Conservation (phyloP, 352 stramenopile species). For the Globisporangium abappressorium region DNA sequence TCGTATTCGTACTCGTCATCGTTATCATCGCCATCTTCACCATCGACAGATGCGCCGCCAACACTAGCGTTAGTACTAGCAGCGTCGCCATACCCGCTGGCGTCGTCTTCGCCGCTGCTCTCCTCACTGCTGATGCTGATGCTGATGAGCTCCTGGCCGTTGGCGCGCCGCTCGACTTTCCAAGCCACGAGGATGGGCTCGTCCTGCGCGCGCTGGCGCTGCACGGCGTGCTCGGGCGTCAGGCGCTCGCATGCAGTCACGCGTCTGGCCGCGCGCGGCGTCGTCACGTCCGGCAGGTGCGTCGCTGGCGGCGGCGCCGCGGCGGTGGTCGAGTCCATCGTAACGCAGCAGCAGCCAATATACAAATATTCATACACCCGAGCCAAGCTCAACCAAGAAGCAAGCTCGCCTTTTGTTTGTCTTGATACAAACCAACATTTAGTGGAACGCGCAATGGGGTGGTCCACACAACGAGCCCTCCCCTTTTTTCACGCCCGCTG, state of each 20-base stretch:
- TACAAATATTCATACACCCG: slow-evolving; percentile 9
- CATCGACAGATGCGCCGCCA: background rate
- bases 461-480: background rate
- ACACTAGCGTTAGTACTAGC: background rate
- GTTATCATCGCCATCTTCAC: slow-evolving; percentile 6
- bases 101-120: slow-evolving; percentile 30
- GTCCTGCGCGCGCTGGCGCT: slow-evolving; percentile 82
- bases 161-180: slow-evolving; percentile 46
- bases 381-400: background rate
- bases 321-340: slow-evolving; percentile 6
- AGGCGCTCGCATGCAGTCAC: slow-evolving; percentile 20
- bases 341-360: slow-evolving; percentile 5
- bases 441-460: background rate
- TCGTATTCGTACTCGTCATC: slow-evolving; percentile 17
- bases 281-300: background rate
- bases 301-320: background rate
- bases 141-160: slow-evolving; percentile 58
- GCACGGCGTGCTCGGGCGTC: slow-evolving; percentile 35
- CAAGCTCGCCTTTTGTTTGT: background rate
- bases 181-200: slow-evolving; percentile 74
- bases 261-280: background rate
- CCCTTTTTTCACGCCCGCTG: background rate
- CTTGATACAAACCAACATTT: background rate
- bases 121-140: slow-evolving; percentile 46
- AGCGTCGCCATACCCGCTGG: background rate